These are phyloP conservation scores for Chimonanthus salicifolius DNA, from an alignment of 164 flowering plant species.

Conservation along the genomic window DNA sequence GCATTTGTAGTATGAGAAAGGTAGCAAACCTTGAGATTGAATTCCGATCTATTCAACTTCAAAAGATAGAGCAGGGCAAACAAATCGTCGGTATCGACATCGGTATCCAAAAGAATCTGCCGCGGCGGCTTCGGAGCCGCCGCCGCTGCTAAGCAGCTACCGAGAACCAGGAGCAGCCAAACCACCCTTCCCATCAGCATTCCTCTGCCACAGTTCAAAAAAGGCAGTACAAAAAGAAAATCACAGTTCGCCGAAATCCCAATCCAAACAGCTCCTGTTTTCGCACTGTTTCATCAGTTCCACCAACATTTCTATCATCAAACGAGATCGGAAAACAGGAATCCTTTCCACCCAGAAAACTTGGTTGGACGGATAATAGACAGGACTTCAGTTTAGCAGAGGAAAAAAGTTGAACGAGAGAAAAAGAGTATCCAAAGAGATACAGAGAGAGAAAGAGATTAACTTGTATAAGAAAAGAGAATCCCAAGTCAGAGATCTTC, in stretches of 20 bases:
- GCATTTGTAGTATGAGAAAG: neutral
- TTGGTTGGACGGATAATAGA: neutral
- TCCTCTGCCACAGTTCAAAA: neutral
- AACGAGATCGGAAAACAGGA: neutral
- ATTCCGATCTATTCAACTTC: constrained; percentile 72
- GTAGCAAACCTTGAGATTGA: constrained; percentile 54
- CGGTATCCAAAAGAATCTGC: constrained; percentile 76
- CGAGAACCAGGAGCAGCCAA: constrained; percentile 3
- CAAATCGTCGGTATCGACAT: constrained; percentile 89
- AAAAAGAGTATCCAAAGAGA: no score
- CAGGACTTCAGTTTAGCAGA: neutral
- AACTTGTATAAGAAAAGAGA: no score
- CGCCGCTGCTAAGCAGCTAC: constrained; percentile 10
- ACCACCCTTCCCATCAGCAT: neutral
- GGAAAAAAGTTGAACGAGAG: neutral
- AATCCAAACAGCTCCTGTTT: neutral
- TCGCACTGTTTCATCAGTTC: no score
- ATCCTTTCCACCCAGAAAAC: neutral
- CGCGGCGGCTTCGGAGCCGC: constrained; percentile 13
- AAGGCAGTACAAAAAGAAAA: no score
- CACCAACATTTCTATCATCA: neutral
- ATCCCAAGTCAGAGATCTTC: no score
- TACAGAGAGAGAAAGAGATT: no score
- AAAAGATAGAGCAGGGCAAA: constrained; percentile 77
- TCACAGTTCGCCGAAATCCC: neutral